phyloP scores from a whole-genome alignment of 805 yeast species.

The Candida pseudofarinosa region DNA sequence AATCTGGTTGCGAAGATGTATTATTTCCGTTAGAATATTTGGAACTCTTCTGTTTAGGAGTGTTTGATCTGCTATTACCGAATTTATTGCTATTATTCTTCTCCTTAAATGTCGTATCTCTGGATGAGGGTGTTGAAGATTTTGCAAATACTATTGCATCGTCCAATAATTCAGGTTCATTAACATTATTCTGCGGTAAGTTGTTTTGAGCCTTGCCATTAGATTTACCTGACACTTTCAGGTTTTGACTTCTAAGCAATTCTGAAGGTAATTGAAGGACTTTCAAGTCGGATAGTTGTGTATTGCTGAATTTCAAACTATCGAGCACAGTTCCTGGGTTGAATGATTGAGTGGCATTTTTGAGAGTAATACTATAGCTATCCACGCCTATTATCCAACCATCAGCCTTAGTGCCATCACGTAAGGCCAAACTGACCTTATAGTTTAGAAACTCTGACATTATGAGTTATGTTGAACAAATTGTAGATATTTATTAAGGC shows the following conservation, averaged over 20 bases:
- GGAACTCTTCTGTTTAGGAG: constrained; percentile 5
- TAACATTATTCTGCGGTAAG: not conserved
- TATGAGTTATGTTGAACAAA: constrained; percentile 1
- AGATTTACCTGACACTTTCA: constrained; percentile 11
- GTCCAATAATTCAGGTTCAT: constrained; percentile 13
- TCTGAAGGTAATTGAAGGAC: constrained; percentile 52
- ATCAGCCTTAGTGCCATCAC: constrained; percentile 32
- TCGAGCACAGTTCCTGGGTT: constrained; percentile 9
- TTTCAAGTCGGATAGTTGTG: constrained; percentile 48
- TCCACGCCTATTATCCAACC: constrained; percentile 36
- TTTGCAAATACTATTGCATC: constrained; percentile 27
- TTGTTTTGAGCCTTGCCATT: constrained; percentile 9
- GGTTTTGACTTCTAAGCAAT: constrained; percentile 13
- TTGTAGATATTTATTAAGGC: not conserved
- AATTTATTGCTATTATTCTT: constrained; percentile 3
- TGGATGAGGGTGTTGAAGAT: constrained; percentile 9
- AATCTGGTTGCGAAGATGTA: constrained; percentile 33
- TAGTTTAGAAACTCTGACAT: constrained; percentile 42
- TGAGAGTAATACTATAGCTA: constrained; percentile 21
- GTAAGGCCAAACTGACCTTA: constrained; percentile 34
- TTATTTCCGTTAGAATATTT: constrained; percentile 3
- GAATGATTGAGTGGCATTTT: constrained; percentile 15
- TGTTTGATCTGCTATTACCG: constrained; percentile 5
- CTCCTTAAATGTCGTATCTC: constrained; percentile 4
- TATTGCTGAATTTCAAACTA: constrained; percentile 24